Percentiles rank a stretch among this genome's conserved stretches.
Evolutionary conservation across 129 eudicot species (phyloP).

Genomic region (Cynara cardunculus): DNA sequence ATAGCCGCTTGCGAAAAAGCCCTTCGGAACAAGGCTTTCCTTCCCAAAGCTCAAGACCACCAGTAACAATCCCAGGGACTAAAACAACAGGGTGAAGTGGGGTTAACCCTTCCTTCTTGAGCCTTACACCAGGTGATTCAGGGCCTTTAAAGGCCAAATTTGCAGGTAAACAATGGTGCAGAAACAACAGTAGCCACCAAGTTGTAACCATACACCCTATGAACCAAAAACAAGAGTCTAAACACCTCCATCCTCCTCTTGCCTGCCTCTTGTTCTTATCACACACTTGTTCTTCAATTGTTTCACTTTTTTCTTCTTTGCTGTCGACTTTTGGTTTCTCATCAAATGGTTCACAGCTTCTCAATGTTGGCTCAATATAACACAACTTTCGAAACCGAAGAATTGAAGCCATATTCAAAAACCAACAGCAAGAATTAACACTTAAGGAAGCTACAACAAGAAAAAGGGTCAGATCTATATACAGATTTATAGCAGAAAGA

Average conservation of each 20-base stretch:
- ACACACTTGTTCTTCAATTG: not conserved
- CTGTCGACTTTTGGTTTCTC: slow-evolving; percentile 35
- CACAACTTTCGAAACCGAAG: slow-evolving; percentile 62
- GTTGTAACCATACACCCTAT: slow-evolving; percentile 67
- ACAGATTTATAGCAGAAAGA: slow-evolving; percentile 6
- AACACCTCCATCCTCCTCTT: slow-evolving; percentile 51
- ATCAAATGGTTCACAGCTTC: slow-evolving; percentile 28
- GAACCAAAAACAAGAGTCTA: slow-evolving; percentile 70
- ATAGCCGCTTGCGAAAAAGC: slow-evolving; percentile 74
- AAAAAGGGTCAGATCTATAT: not conserved
- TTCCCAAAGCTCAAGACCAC: slow-evolving; percentile 98
- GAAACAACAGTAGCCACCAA: slow-evolving; percentile 76
- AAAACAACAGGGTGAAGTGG: slow-evolving; percentile 81
- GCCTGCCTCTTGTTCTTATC: slow-evolving; percentile 23
- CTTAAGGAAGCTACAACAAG: not conserved
- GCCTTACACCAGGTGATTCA: slow-evolving; percentile 72
- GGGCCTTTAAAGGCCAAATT: slow-evolving; percentile 49
- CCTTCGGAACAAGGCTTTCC: slow-evolving; percentile 84
- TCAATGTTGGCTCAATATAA: slow-evolving; percentile 38
- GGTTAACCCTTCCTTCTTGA: slow-evolving; percentile 65
- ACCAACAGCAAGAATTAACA: not conserved
- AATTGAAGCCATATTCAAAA: slow-evolving; percentile 52
- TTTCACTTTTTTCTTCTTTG: slow-evolving; percentile 18
- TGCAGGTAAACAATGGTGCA: slow-evolving; percentile 56
- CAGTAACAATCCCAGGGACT: slow-evolving; percentile 92